Evolutionary conservation across 176 grass and related monocot species (phyloP).

Genomic region (Panicum miliaceum): DNA sequence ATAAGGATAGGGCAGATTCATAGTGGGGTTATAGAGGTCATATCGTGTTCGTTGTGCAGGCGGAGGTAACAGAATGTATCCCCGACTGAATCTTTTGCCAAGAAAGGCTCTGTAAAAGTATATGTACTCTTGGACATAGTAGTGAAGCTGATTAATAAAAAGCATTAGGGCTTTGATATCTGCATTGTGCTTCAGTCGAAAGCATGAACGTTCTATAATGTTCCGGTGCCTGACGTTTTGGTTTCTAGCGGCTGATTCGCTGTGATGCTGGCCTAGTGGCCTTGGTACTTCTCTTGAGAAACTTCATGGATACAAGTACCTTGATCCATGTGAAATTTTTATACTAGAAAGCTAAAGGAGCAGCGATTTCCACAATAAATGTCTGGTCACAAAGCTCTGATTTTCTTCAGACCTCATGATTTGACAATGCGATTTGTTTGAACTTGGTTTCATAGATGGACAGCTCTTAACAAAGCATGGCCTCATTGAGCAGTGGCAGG

Average conservation of each 20-base stretch:
- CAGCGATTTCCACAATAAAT: neutral
- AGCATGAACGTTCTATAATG: neutral
- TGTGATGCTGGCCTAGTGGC: neutral
- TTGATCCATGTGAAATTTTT: neutral
- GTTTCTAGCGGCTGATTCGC: neutral
- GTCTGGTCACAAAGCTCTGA: neutral
- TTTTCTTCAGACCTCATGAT: neutral
- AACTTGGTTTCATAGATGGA: neutral
- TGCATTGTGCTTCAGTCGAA: neutral
- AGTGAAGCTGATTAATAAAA: constrained; percentile 45
- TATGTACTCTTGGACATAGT: constrained; percentile 20
- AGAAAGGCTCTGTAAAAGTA: constrained; percentile 34
- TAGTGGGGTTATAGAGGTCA: constrained; percentile 58
- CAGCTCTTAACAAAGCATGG: constrained; percentile 4
- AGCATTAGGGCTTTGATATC: constrained; percentile 12
- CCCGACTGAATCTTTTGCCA: constrained; percentile 46
- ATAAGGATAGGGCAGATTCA: constrained; percentile 43
- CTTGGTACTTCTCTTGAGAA: neutral
- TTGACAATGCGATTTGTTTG: neutral
- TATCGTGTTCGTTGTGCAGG: constrained; percentile 54
- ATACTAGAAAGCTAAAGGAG: neutral
- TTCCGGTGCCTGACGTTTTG: neutral
- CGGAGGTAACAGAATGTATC: constrained; percentile 25
- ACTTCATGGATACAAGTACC: neutral
- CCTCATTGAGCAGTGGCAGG: neutral